Percentiles rank a stretch among this genome's conserved stretches.
These are phyloP conservation scores for Penicillium odoratum DNA, from an alignment of 495 filamentous ascomycete species.

Conservation along the genomic window DNA sequence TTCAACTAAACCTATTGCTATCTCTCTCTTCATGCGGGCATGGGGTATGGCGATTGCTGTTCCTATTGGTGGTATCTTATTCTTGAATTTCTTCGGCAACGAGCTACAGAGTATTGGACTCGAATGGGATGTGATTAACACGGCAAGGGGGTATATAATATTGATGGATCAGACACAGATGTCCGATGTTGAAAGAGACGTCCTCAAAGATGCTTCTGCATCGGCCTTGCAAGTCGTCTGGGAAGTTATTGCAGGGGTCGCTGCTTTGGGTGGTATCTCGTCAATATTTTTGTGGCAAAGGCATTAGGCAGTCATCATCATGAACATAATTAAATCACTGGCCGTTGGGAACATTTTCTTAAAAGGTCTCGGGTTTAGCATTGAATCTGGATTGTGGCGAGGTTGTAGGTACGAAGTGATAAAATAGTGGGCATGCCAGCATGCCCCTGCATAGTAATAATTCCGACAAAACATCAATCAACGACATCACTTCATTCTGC, in stretches of 20 bases:
- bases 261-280: constrained; percentile 26
- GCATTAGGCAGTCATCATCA: background rate
- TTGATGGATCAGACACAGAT: constrained; percentile 25
- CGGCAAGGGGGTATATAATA: constrained; percentile 25
- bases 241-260: constrained; percentile 25
- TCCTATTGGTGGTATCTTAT: constrained; percentile 58
- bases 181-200: constrained; percentile 16
- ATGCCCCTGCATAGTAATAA: background rate
- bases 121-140: constrained; percentile 17
- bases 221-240: constrained; percentile 25
- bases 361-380: no score
- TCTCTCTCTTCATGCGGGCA: constrained; percentile 60
- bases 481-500: constrained; percentile 9
- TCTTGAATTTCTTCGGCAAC: constrained; percentile 49
- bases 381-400: no score
- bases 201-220: constrained; percentile 19
- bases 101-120: constrained; percentile 18
- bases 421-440: constrained; percentile 1
- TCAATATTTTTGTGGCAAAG: constrained; percentile 26
- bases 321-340: background rate
- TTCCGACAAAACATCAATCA: background rate
- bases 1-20: constrained; percentile 33
- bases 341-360: no score
- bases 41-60: constrained; percentile 66
- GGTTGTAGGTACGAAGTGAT: background rate